These are phyloP conservation scores for Ophryocystis elektroscirrha DNA, from an alignment of 169 alveolate species.

Conservation along the genomic window DNA sequence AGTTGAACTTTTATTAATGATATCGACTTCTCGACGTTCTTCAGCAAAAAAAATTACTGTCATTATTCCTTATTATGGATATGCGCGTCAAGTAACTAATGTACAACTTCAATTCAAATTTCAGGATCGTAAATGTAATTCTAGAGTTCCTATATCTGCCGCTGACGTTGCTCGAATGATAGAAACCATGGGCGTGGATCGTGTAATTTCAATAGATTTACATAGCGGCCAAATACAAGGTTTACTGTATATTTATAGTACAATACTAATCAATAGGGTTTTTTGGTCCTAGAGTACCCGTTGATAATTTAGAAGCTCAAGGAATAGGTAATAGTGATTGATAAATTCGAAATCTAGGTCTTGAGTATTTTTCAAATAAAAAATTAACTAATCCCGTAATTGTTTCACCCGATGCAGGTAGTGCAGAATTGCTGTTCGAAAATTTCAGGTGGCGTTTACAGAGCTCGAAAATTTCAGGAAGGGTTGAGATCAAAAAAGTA, in stretches of 20 bases:
- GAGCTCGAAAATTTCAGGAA: conserved; percentile 59
- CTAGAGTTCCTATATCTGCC: conserved; percentile 70
- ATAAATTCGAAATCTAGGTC: conserved; percentile 48
- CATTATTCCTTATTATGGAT: conserved; percentile 86
- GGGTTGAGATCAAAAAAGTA: conserved; percentile 17
- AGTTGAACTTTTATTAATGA: conserved; percentile 71
- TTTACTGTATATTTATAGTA: neutral
- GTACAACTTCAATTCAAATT: neutral
- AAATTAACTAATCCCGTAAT: conserved; percentile 51
- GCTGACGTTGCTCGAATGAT: conserved; percentile 72
- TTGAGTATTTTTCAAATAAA: conserved; percentile 40
- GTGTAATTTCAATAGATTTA: conserved; percentile 72
- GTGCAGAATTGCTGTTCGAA: conserved; percentile 14
- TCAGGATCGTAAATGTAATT: conserved; percentile 54
- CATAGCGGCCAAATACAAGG: conserved; percentile 68
- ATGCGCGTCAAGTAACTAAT: conserved; percentile 53
- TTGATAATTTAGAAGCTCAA: conserved; percentile 62
- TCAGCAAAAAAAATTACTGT: conserved; percentile 74
- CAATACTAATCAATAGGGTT: conserved; percentile 42
- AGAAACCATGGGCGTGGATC: conserved; percentile 80
- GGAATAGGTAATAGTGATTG: conserved; percentile 69
- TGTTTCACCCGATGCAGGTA: conserved; percentile 86
- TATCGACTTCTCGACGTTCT: conserved; percentile 76
- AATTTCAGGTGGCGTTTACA: conserved; percentile 38
- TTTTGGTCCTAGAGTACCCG: conserved; percentile 74